These are phyloP conservation scores for Penicillium daleae DNA, from an alignment of 495 filamentous ascomycete genomes.

Conservation along the genomic window DNA sequence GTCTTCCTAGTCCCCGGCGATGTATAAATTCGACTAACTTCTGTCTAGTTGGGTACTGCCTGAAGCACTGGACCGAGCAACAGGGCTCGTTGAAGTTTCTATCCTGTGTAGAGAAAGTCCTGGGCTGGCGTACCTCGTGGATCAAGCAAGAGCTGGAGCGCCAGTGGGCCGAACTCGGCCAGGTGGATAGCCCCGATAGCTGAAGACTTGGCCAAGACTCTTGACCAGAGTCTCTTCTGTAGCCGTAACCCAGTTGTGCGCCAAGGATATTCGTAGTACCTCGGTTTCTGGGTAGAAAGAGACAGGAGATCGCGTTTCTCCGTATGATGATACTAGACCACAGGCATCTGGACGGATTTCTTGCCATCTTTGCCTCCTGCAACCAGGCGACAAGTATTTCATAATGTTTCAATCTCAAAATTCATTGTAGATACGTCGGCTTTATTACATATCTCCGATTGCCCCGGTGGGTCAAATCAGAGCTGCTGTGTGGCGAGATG, in stretches of 20 bases:
- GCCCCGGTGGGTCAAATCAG: too few species aligned
- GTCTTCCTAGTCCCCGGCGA: slow-evolving; percentile 15
- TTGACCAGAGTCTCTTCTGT: neutral
- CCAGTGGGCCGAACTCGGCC: slow-evolving; percentile 38
- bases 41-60: slow-evolving; percentile 37
- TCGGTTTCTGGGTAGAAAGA: neutral
- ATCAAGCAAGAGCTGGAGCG: slow-evolving; percentile 34
- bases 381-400: too few species aligned
- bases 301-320: neutral
- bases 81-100: slow-evolving; percentile 39
- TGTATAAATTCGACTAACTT: neutral
- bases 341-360: too few species aligned
- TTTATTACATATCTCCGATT: too few species aligned
- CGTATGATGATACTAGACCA: too few species aligned
- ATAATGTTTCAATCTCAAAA: too few species aligned
- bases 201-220: neutral
- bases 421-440: too few species aligned
- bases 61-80: slow-evolving; percentile 36
- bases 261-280: neutral
- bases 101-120: slow-evolving; percentile 29
- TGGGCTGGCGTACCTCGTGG: slow-evolving; percentile 44
- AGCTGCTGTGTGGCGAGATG: too few species aligned
- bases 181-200: slow-evolving; percentile 3
- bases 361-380: too few species aligned
- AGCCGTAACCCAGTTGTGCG: neutral